Percentiles rank a stretch among this genome's conserved stretches.
Evolutionary conservation across 768 basidiomycete species (phyloP).

Genomic region (Lactarius quietus): DNA sequence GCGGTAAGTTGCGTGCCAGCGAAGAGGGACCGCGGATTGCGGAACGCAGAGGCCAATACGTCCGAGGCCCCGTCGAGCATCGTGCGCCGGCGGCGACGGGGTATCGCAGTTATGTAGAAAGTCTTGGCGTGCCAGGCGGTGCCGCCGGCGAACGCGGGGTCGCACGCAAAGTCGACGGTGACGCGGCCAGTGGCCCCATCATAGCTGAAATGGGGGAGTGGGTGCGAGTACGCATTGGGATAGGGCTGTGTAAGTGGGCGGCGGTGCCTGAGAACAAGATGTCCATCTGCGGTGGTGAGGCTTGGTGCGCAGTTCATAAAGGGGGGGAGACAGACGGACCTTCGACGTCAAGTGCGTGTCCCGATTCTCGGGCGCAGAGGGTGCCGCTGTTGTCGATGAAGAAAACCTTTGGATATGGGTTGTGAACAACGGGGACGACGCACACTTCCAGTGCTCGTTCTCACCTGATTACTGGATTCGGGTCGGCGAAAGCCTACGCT

Average conservation of each 20-base stretch:
- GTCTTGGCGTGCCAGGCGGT: conserved; percentile 54
- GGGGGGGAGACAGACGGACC: conserved; percentile 41
- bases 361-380: conserved; percentile 72
- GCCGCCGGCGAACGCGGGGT: conserved; percentile 53
- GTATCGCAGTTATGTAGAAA: conserved; percentile 64
- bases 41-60: conserved; percentile 58
- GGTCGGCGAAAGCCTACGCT: conserved; percentile 60
- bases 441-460: conserved; percentile 18
- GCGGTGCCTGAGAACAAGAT: conserved; percentile 72
- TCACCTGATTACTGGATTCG: conserved; percentile 69
- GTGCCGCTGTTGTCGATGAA: conserved; percentile 79
- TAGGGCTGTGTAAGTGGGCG: conserved; percentile 73
- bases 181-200: conserved; percentile 54
- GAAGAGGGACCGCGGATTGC: conserved; percentile 51
- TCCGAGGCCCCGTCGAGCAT: conserved; percentile 69
- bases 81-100: conserved; percentile 61
- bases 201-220: conserved; percentile 68
- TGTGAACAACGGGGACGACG: background rate
- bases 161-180: conserved; percentile 52
- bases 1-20: conserved; percentile 26
- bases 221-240: conserved; percentile 75
- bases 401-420: conserved; percentile 60
- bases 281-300: conserved; percentile 45
- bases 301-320: background rate
- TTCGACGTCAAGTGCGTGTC: conserved; percentile 80